A percentile compares a stretch with the other conserved stretches of the same genome.
Conservation (phyloP, 2,329 filamentous ascomycete species). For the Diplodia seriata region DNA sequence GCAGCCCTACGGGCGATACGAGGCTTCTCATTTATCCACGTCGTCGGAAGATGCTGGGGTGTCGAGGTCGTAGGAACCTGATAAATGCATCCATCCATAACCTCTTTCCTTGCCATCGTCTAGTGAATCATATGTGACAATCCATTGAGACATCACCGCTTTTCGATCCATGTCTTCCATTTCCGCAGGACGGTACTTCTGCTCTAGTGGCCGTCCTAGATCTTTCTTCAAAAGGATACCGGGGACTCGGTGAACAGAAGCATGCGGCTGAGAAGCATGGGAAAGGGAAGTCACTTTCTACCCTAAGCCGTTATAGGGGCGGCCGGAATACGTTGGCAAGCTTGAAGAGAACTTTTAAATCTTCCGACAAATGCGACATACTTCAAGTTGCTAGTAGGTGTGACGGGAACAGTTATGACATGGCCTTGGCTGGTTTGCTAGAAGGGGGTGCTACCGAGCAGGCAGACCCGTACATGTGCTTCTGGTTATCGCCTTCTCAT, state of each 20-base stretch:
- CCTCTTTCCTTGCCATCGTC: background rate
- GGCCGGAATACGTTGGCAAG: slow-evolving; percentile 20
- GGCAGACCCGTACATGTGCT: background rate
- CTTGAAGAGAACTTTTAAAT: background rate
- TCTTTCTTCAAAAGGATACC: background rate
- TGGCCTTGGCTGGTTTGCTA: background rate
- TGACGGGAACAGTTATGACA: background rate
- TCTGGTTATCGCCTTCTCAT: background rate
- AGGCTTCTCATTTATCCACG: background rate
- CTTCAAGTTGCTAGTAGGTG: background rate
- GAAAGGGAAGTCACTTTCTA: background rate
- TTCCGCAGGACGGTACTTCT: background rate
- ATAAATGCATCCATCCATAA: background rate
- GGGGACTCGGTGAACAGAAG: background rate
- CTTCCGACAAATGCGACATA: background rate
- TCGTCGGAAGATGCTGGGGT: slow-evolving; percentile 4
- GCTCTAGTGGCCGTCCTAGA: no score
- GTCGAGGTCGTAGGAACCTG: background rate
- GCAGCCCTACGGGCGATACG: background rate
- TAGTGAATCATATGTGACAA: background rate
- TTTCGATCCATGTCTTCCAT: background rate
- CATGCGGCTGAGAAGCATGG: background rate
- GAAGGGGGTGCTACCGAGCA: no score
- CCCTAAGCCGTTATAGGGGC: background rate
- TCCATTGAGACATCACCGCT: background rate